Base-by-base conservation (phyloP, 768 basidiomycete species). In the Suillus fuscotomentosus region DNA sequence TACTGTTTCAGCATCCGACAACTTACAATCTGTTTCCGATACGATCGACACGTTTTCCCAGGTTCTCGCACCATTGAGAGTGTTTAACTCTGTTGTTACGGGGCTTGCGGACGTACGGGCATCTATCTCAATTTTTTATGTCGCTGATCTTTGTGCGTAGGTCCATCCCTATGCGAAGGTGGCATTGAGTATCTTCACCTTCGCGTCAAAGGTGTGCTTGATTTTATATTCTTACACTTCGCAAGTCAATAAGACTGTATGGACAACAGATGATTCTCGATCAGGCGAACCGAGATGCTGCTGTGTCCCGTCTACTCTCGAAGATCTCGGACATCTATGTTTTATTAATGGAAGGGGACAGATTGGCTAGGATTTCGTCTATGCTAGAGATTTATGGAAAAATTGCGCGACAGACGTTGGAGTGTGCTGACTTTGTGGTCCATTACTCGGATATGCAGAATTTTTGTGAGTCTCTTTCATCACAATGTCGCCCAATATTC, bases 251-350 rank as follows among this genome's bases (percentile, higher is more conserved):
- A 42, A 42, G 41, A 42, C 2, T 7, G 15, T 7, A 17, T 17
- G 41, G 15, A 10, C 5, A 15, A 36, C 39, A 64, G 63, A 47
- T 48, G 22, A 64, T 61, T 24, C 39, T 64, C 31, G 8, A 38
- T 8, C 63, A 64, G 50, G 63, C 24, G 10, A 15, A 48, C 20
- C 24, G 45, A 1, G 48, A 64, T 53, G 14, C 13, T 24, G 43
- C 48, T 7, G 45, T 63, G 20, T 47, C 24, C 10, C 14, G n/a
- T 34, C 65, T 66, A 4, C 55, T 66, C 27, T 15, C 41, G n/a
- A 66, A 50, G 22, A 13, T 66, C 4, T 34, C 22, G 13, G 24
- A 20, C 2, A 15, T 60, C 15, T 65, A 65, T 60, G 42, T 6
- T 42, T 42, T 15, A 41, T 11, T 41, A 15, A 41, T 5, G 11